Conservation (phyloP, 2,329 filamentous ascomycete genomes). For the Penicillium paneum region DNA sequence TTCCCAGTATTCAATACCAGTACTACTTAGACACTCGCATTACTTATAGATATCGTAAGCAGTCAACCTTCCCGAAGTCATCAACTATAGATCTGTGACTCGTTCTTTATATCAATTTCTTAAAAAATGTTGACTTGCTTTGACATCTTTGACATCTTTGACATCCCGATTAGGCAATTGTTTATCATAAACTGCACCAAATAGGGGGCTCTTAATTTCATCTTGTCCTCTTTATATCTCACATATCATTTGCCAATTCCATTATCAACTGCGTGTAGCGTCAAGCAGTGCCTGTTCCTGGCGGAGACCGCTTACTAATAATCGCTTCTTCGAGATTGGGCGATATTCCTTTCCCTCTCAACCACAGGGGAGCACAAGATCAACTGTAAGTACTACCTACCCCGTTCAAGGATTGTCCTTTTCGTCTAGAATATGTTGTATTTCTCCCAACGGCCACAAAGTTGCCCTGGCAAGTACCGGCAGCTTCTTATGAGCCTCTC, state of each 20-base stretch:
- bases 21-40: neutral
- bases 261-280: neutral
- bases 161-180: neutral
- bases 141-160: neutral
- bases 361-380: neutral
- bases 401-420: neutral
- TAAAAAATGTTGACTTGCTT: neutral
- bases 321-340: neutral
- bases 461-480: neutral
- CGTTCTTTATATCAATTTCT: neutral
- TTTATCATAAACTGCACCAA: neutral
- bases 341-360: conserved; percentile 1
- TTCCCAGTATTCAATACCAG: neutral
- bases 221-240: neutral
- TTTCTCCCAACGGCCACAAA: neutral
- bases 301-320: conserved; percentile 3
- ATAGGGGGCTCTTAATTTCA: too few relatives aligned
- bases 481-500: neutral
- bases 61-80: neutral
- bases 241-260: neutral
- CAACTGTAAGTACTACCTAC: conserved; percentile 3
- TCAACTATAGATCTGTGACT: neutral
- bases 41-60: neutral
- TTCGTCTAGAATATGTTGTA: neutral
- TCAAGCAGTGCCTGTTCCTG: conserved; percentile 4